phyloP scores from a whole-genome alignment of 331 rosid species.

The Dryas integrifolia region DNA sequence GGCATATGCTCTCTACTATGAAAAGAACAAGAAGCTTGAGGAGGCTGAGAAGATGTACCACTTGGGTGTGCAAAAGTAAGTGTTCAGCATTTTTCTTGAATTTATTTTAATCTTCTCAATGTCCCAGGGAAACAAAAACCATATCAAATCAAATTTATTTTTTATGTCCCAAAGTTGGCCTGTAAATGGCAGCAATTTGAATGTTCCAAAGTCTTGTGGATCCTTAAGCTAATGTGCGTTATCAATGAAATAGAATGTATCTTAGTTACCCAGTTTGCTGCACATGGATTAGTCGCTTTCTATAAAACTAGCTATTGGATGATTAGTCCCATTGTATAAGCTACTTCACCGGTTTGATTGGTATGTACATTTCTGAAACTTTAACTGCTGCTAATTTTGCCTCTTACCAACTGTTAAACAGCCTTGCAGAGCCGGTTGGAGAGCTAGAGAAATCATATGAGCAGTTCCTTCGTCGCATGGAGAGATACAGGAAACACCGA shows the following conservation, averaged over 20 bases:
- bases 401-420: slow-evolving; percentile 29
- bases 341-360: background rate
- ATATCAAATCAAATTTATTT: background rate
- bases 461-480: slow-evolving; percentile 74
- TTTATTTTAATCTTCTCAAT: background rate
- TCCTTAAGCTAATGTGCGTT: background rate
- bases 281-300: background rate
- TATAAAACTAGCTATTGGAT: no score
- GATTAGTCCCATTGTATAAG: background rate
- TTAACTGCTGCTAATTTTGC: slow-evolving; percentile 13
- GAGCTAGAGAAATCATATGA: slow-evolving; percentile 81
- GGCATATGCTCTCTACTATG: slow-evolving; percentile 90
- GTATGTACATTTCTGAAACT: slow-evolving; percentile 16
- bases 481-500: slow-evolving; percentile 52
- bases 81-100: slow-evolving; percentile 15
- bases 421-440: slow-evolving; percentile 83
- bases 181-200: background rate
- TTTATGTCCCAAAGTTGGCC: background rate
- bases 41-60: slow-evolving; percentile 87
- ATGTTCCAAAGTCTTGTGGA: background rate
- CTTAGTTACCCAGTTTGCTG: background rate
- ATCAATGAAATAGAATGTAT: background rate
- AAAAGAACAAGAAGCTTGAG: slow-evolving; percentile 71
- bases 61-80: slow-evolving; percentile 83
- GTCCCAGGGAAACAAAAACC: background rate